Base-by-base conservation (phyloP, 495 filamentous ascomycete genomes). In the Xylaria cubensis region DNA sequence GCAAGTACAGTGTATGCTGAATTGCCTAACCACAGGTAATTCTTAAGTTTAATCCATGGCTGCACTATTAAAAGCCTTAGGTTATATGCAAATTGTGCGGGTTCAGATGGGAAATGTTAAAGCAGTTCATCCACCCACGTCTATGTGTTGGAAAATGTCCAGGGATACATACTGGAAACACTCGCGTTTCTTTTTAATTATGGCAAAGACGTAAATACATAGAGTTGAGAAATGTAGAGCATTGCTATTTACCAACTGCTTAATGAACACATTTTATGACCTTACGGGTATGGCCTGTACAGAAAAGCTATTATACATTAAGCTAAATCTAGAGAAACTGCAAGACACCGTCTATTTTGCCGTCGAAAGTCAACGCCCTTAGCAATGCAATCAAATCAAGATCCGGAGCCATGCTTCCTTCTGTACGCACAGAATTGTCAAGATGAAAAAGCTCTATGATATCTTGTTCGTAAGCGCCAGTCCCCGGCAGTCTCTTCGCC, bases 231-330 rank as follows among this genome's bases (percentile, higher is more conserved):
- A 26, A 55, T 15, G 24, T 3, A 55, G 24, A 26, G 21, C 51
- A 32, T 56, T 29, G 5, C 53, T 56, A 13, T 56, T 17, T 56
- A 32, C 1, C 10, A 2, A 4, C 26, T 7, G 5, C 1, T 13
- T 17, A 5, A 17, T 32, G 6, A 2, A 56, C 24, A 56, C 48
- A 51, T 32, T 29, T 12, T 56, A 53, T 53, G 50, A 8, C 26
- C 29, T 24, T 5, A 5, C 26, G 19, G 46, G 19, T 19, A 7
- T 50, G 19, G 19, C 12, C 15, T 32, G 24, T 17, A 32, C 24
- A 56, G 53, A 56, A 32, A 17, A 56, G 53, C 53, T 32, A 56
- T 56, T 61, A 61, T 61, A 21, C 15, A 39, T n/a, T n/a, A 39
- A 21, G 12, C 32, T 21, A 12, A 17, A 39, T 19, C 29, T 36